Base-by-base conservation (phyloP, 2,329 filamentous ascomycete genomes). In the Aspergillus sp. region DNA sequence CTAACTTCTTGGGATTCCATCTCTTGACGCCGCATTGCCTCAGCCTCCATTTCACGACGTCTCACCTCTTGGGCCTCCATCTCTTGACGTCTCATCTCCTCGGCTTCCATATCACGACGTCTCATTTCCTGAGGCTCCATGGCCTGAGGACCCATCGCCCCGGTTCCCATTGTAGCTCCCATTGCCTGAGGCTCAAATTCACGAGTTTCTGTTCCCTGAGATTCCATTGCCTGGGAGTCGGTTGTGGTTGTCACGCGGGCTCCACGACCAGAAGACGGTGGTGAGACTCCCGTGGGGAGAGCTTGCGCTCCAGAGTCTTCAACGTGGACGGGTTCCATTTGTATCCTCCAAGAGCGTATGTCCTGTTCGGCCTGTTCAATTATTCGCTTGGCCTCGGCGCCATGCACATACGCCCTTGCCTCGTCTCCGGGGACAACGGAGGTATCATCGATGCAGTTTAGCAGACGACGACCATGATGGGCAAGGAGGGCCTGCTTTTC, bases 401-500 rank as follows among this genome's bases (percentile, higher is more conserved):
- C 80, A 57, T 87, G 78, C 37, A 85, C 80, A 71, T 95, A 98
- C 0, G 82, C 75, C n/a, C 83, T 80, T 51, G 89, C 87, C 15
- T 82, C 75, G 72, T 97, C 91, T 48, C 95, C 95, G 1, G 93
- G 93, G 1, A 96, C 89, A 31, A 97, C 86, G 0, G 95, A 91
- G 0, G 88, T 88, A 73, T 97, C 93, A 68, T 99, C 95, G 11
- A 99, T 84, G 40, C 96, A 84, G 66, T 89, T 87, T 56, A 99
- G 75, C 37, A 99, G 84, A 44, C 91, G 87, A 55, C 91, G 89
- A 19, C 92, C 93, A 72, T 98, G 93, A 68, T 90, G 90, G 57
- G 95, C 93, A 15, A 99, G 84, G 59, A 99, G 90, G 68, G 93
- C 90, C 74, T 99, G 95, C 80, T 98, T 98, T 80, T 98, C 95